These are phyloP conservation scores for Cercophora sp. DNA, from an alignment of 495 filamentous ascomycete genomes.

Conservation along the genomic window DNA sequence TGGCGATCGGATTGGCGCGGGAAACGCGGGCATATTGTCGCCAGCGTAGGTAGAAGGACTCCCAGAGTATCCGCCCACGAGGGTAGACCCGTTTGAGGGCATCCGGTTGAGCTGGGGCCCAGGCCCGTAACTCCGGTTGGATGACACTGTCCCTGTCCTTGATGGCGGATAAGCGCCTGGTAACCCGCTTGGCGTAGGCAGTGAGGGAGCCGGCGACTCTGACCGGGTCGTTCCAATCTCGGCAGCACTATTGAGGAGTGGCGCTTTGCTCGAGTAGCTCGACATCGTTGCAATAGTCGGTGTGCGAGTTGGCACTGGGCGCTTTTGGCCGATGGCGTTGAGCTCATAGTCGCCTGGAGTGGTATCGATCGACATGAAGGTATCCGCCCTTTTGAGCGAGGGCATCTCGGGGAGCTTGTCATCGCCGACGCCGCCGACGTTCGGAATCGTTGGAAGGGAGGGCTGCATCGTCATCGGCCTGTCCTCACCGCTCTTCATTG, in stretches of 20 bases:
- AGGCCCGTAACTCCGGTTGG: slow-evolving; percentile 43
- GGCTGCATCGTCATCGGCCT: slow-evolving; percentile 55
- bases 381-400: slow-evolving; percentile 60
- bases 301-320: slow-evolving; percentile 37
- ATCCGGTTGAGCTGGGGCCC: slow-evolving; percentile 34
- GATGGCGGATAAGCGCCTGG: slow-evolving; percentile 31
- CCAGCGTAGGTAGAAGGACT: slow-evolving; percentile 31
- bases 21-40: slow-evolving; percentile 32
- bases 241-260: slow-evolving; percentile 55
- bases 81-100: slow-evolving; percentile 13
- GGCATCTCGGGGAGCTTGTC: slow-evolving; percentile 59
- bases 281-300: slow-evolving; percentile 30
- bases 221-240: slow-evolving; percentile 55
- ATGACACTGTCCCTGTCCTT: slow-evolving; percentile 29
- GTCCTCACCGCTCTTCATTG: slow-evolving; percentile 51
- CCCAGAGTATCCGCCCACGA: slow-evolving; percentile 19
- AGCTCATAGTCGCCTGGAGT: slow-evolving; percentile 50
- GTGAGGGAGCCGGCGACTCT: slow-evolving; percentile 39
- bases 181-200: slow-evolving; percentile 34
- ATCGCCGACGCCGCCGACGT: slow-evolving; percentile 29
- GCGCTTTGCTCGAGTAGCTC: slow-evolving; percentile 51
- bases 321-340: slow-evolving; percentile 41
- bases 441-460: slow-evolving; percentile 53
- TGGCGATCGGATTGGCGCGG: slow-evolving; percentile 30
- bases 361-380: slow-evolving; percentile 56